Base-by-base conservation (phyloP, 768 basidiomycete species). In the Kwoniella bestiolae region DNA sequence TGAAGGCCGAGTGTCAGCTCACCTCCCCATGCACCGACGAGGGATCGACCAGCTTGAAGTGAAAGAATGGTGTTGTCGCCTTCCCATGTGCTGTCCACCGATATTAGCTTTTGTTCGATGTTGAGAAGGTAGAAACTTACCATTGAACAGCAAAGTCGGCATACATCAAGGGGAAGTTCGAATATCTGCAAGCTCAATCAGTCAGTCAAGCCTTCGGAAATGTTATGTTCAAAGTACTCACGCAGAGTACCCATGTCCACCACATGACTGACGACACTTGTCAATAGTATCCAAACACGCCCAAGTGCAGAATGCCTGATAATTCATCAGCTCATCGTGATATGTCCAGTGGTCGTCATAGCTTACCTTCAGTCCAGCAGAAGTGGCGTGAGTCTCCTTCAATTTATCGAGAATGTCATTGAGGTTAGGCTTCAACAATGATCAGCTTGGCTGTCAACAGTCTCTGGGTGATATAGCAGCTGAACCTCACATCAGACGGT, bases 351-450 rank as follows among this genome's bases (percentile, higher is more conserved):
- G 5, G 4, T 14, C 46, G 25, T n/a, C 12, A 1, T 21, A 55
- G 34, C 58, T 60, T 31, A 60, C 58, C 74, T 84, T 84, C 23
- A 84, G 71, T 1, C 83, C 83, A 0, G 83, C 83, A 6, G 81
- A 82, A 0, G 83, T 84, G 7, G 83, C 82, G 62, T 84, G 83
- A 16, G 82, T 83, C 71, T 84, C 83, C 67, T 83, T 83, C 60
- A 84, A 74, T 74, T 82, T 84, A 45, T 82, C 82, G 21, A 84
- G 74, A 21, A 82, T 80, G 6, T 78, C 79, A 41, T 71, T 65
- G 3, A 80, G 65, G 56, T 82, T 81, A 1, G 80, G 80, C 76
- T 80, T 53, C 4, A 29, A 18, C n/a, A 11, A 52, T 3, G 18
- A 41, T 41, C 11, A 41, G 38, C 38, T 59, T 47, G 56, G 52